These are phyloP conservation scores for Colletotrichum chrysophilum DNA, from an alignment of 2,329 filamentous ascomycete species.

Conservation along the genomic window DNA sequence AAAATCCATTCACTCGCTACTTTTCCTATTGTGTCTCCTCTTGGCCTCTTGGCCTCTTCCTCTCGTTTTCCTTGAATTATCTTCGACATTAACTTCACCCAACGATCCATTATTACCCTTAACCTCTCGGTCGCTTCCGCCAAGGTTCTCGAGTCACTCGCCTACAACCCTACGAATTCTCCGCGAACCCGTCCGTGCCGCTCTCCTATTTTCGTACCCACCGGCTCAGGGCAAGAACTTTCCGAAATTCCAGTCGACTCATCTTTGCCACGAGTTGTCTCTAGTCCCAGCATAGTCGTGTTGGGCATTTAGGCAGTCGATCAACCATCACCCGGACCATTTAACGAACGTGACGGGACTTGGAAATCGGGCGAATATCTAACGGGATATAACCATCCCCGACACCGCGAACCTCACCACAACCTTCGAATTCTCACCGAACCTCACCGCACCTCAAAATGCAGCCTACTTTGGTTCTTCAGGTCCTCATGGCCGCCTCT, in stretches of 20 bases:
- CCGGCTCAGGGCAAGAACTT: constrained; percentile 3
- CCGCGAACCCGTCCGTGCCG: neutral
- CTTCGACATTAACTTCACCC: neutral
- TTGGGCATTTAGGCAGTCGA: neutral
- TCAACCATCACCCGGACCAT: neutral
- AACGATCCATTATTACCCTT: neutral
- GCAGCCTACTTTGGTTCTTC: constrained; percentile 50
- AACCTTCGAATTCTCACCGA: neutral
- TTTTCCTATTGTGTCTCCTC: neutral
- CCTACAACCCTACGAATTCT: neutral
- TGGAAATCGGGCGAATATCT: neutral
- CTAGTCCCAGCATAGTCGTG: neutral
- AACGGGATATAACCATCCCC: neutral
- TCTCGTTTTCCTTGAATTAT: neutral
- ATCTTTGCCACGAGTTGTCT: neutral
- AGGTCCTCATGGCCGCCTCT: constrained; percentile 52
- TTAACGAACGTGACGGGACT: neutral
- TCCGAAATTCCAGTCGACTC: constrained; percentile 11
- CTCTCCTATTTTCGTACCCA: constrained; percentile 12
- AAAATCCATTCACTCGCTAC: constrained; percentile 10
- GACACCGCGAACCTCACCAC: neutral
- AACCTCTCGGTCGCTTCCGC: constrained; percentile 1
- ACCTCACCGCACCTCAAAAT: constrained; percentile 37
- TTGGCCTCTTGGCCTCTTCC: neutral
- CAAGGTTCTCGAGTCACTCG: neutral